Base-by-base conservation (phyloP, 805 yeast genomes). In the Candida lessepsii region DNA sequence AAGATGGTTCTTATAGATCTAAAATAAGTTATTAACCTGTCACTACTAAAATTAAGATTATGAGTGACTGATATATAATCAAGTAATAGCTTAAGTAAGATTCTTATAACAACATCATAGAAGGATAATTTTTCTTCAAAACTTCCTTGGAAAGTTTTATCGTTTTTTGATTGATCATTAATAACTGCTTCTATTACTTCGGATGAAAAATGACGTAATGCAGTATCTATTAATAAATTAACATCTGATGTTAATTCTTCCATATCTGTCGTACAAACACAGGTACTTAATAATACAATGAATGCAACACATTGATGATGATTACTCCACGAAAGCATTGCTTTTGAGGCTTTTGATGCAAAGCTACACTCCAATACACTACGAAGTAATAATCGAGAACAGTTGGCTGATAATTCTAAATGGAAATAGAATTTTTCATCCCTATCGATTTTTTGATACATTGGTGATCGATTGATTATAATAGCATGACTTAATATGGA, bases 391-490 rank as follows among this genome's bases (percentile, higher is more conserved):
- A 54, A 47, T 23, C 67, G 46, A 14, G 67, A 57, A 41, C 60
- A 51, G n/a, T 59, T 60, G 19, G 58, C 46, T 2, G 65, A 52
- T 11, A 53, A 41, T 15, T 47, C 45, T 1, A 60, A 49, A 43
- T 46, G 56, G 9, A 36, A 28, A 4, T 46, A 20, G 27, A 39
- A 46, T 26, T 47, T 46, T n/a, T 43, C 40, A 31, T 49, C 52
- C 10, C 39, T 44, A 2, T 48, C 47, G 5, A 43, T 33, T 3
- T 28, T 29, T 15, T 34, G 38, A 21, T 39, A 41, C 39, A 57
- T 52, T 10, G 67, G 63, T 2, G 60, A 51, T 31, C 67, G 41
- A 41, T 63, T 62, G 14, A 62, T 44, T 5, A 55, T 42, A 35
- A 57, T 42, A 23, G 56, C 47, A 39, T 62, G 64, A 8, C 56